These are phyloP conservation scores for Elaeagnus macrophylla DNA, from an alignment of 306 rosid species.

Conservation along the genomic window DNA sequence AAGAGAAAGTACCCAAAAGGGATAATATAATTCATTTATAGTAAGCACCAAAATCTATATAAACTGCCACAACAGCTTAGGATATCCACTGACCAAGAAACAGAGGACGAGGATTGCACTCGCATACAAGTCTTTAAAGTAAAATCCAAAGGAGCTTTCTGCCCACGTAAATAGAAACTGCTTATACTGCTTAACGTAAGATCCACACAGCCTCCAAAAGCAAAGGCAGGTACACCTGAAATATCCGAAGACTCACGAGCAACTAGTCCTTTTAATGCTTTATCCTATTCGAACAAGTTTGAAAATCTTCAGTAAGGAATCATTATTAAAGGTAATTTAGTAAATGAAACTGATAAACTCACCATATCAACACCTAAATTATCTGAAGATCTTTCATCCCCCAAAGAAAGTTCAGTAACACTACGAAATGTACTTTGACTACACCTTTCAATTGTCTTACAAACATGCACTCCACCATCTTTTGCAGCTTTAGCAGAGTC, in stretches of 20 bases:
- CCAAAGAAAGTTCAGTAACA: conserved; percentile 66
- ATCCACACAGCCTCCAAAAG: conserved; percentile 29
- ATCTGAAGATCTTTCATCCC: conserved; percentile 44
- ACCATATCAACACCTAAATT: conserved; percentile 69
- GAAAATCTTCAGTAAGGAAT: conserved; percentile 6
- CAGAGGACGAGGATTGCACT: conserved; percentile 49
- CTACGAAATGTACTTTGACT: conserved; percentile 62
- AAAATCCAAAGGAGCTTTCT: conserved; percentile 80
- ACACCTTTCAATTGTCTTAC: conserved; percentile 44
- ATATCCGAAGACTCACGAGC: conserved; percentile 24
- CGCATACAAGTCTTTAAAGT: conserved; percentile 73
- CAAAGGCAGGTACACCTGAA: conserved; percentile 36
- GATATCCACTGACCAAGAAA: conserved; percentile 42
- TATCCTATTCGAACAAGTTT: conserved; percentile 42
- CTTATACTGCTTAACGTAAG: conserved; percentile 28
- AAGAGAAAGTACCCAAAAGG: background rate
- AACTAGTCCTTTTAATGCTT: conserved; percentile 74
- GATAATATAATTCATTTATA: background rate
- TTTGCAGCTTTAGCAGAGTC: conserved; percentile 25
- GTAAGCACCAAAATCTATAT: background rate
- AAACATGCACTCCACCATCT: conserved; percentile 21
- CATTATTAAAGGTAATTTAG: background rate
- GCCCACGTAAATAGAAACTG: conserved; percentile 47
- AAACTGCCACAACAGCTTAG: background rate
- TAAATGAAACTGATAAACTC: conserved; percentile 13